Conservation (phyloP, 768 basidiomycete genomes). For the Cystoderma amianthinum region DNA sequence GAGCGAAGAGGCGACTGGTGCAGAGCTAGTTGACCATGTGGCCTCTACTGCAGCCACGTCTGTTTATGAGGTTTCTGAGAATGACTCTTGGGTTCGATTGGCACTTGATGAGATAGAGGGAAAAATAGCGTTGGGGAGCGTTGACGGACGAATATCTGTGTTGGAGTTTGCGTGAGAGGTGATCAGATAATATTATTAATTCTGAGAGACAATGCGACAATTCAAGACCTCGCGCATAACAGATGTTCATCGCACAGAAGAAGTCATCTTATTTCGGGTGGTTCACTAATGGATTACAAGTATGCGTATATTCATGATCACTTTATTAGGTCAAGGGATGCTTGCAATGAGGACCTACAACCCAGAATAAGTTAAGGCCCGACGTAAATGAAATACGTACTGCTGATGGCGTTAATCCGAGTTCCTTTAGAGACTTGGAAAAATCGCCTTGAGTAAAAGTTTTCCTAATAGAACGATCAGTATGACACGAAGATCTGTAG, state of each 20-base stretch:
- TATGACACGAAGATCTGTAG: not conserved
- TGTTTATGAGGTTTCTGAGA: slow-evolving; percentile 37
- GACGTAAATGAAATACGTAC: slow-evolving; percentile 31
- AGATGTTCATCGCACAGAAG: too few relatives aligned
- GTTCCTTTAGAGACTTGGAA: slow-evolving; percentile 70
- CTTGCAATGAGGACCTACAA: slow-evolving; percentile 50
- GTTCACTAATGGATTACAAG: too few relatives aligned
- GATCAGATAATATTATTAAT: too few relatives aligned
- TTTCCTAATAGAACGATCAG: slow-evolving; percentile 47
- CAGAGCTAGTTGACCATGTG: slow-evolving; percentile 16
- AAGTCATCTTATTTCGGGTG: too few relatives aligned
- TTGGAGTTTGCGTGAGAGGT: slow-evolving; percentile 39
- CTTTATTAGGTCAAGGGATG: slow-evolving; percentile 22
- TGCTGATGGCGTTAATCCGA: slow-evolving; percentile 89
- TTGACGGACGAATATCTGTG: slow-evolving; percentile 43
- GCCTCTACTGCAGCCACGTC: slow-evolving; percentile 25
- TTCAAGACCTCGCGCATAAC: too few relatives aligned
- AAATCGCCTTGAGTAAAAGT: slow-evolving; percentile 68
- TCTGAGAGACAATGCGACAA: too few relatives aligned
- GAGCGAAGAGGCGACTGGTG: slow-evolving; percentile 14
- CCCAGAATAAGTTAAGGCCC: slow-evolving; percentile 1
- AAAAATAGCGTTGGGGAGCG: slow-evolving; percentile 32
- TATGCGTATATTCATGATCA: too few relatives aligned
- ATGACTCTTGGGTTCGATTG: slow-evolving; percentile 42
- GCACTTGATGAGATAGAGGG: slow-evolving; percentile 43